Evolutionary conservation across 495 filamentous ascomycete species (phyloP).

Genomic region (Apiosordaria backusii): DNA sequence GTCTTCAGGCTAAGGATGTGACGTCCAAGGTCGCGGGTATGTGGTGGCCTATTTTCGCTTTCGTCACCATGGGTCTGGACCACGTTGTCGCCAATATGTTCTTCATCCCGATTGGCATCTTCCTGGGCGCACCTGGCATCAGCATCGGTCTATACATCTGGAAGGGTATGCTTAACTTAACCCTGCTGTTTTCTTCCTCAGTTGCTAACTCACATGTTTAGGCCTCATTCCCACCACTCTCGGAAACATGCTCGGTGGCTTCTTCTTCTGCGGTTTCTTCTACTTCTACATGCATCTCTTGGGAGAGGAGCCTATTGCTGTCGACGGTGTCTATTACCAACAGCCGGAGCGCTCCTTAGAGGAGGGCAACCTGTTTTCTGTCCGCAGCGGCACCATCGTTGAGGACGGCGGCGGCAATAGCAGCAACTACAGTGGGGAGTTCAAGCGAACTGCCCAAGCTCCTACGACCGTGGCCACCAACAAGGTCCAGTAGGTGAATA

Average conservation of each 20-base stretch:
- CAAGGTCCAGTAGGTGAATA: constrained; percentile 5
- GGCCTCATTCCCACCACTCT: constrained; percentile 55
- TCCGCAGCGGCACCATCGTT: constrained; percentile 7
- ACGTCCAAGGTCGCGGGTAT: constrained; percentile 58
- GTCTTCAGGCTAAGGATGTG: constrained; percentile 54
- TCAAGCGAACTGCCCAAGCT: background rate
- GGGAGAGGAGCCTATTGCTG: constrained; percentile 16
- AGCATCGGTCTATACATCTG: constrained; percentile 57
- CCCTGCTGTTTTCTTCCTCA: background rate
- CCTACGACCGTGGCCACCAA: background rate
- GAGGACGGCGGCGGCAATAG: constrained; percentile 6
- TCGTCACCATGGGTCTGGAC: constrained; percentile 56
- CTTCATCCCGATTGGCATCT: constrained; percentile 58
- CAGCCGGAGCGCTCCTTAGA: constrained; percentile 1
- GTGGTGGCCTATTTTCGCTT: constrained; percentile 61
- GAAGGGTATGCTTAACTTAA: constrained; percentile 41
- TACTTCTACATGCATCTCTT: constrained; percentile 53
- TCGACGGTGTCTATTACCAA: constrained; percentile 25
- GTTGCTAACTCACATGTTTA: constrained; percentile 7
- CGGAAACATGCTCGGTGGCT: constrained; percentile 58
- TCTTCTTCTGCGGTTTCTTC: constrained; percentile 46
- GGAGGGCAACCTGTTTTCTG: constrained; percentile 11
- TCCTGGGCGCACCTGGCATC: constrained; percentile 47
- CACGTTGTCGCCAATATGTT: constrained; percentile 67
- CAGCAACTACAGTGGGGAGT: constrained; percentile 8